Conservation (phyloP, 345 rosid genomes). For the Eucalyptus curtisii region DNA sequence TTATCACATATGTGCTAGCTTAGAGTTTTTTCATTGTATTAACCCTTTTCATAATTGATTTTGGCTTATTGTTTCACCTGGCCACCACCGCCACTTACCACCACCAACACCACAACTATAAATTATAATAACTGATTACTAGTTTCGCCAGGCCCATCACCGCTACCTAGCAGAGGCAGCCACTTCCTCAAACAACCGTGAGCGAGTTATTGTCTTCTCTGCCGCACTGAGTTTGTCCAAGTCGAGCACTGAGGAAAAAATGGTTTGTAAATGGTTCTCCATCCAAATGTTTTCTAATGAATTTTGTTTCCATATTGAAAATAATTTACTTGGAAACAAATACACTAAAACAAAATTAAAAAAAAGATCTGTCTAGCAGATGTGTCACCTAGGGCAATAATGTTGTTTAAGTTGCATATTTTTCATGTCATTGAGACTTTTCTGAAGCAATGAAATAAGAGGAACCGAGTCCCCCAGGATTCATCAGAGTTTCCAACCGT, state of each 20-base stretch:
- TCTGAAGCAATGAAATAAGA: background rate
- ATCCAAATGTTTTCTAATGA: background rate
- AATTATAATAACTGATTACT: background rate
- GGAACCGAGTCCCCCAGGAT: background rate
- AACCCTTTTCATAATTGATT: background rate
- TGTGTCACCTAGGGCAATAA: background rate
- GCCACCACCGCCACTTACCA: background rate
- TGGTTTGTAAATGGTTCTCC: background rate
- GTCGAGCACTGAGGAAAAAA: background rate
- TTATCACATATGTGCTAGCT: no score
- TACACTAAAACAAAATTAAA: background rate
- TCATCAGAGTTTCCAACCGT: background rate
- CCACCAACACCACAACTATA: background rate
- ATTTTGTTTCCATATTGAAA: background rate
- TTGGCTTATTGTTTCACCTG: no score
- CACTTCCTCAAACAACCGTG: background rate
- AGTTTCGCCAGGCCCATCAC: background rate
- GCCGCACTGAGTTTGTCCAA: accelerated
- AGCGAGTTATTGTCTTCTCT: background rate
- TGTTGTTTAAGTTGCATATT: background rate
- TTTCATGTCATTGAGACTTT: background rate
- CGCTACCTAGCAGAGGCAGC: background rate
- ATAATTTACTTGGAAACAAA: background rate
- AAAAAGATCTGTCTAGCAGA: background rate
- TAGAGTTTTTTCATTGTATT: background rate